Evolutionary conservation across 2,329 filamentous ascomycete genomes (phyloP).

Genomic region (Aureobasidium sp.): DNA sequence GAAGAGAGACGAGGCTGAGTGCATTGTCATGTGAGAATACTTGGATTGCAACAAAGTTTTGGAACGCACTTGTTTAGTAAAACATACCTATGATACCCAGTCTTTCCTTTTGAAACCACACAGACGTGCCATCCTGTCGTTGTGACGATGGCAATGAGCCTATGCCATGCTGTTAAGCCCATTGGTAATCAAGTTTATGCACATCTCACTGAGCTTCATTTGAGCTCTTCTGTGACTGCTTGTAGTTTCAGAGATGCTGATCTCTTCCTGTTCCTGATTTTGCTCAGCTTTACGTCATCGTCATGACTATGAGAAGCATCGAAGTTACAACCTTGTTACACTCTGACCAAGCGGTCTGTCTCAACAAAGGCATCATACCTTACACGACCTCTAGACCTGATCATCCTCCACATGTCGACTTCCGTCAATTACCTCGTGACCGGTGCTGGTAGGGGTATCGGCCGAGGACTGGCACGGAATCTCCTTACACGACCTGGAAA

Average conservation of each 20-base stretch:
- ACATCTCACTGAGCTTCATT: no score
- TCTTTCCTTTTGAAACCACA: background rate
- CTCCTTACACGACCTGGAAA: constrained; percentile 30
- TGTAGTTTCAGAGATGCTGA: no score
- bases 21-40: constrained; percentile 62
- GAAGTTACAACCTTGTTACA: background rate
- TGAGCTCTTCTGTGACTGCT: no score
- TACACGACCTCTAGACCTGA: background rate
- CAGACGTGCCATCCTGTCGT: background rate
- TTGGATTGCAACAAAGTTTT: background rate
- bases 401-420: background rate
- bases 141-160: background rate
- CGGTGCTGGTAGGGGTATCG: constrained; percentile 33
- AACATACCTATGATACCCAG: constrained; percentile 1
- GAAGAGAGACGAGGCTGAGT: constrained; percentile 83
- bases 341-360: background rate
- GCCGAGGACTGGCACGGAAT: constrained; percentile 31
- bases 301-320: background rate
- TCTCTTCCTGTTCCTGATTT: background rate
- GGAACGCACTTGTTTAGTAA: background rate
- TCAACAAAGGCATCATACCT: background rate
- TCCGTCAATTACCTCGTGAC: constrained; percentile 37
- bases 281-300: no score
- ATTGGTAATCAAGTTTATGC: no score
- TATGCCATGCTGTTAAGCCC: no score